These are phyloP conservation scores for Ophiostoma perfectum DNA, from an alignment of 2,329 filamentous ascomycete genomes.

Conservation along the genomic window DNA sequence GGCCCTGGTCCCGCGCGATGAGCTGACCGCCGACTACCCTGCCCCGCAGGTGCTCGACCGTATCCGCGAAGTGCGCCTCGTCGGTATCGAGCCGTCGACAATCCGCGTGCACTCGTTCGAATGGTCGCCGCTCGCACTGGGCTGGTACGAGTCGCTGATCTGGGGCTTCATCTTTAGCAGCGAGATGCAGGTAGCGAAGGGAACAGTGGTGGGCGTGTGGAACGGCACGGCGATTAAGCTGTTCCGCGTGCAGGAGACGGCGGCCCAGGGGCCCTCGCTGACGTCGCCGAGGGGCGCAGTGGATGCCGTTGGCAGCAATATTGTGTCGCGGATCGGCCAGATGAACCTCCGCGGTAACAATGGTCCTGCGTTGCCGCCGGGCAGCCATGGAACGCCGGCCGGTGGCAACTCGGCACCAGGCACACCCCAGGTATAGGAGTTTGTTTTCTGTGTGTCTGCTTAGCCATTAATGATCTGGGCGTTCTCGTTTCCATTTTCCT, in stretches of 20 bases:
- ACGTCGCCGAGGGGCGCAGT: slow-evolving; percentile 84
- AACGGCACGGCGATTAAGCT: slow-evolving; percentile 83
- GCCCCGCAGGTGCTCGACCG: slow-evolving; percentile 37
- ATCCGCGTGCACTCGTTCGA: slow-evolving; percentile 82
- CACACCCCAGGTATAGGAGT: not conserved
- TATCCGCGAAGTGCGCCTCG: slow-evolving; percentile 58
- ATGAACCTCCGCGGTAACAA: slow-evolving; percentile 60
- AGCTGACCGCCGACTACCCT: slow-evolving; percentile 34
- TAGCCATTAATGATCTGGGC: not conserved
- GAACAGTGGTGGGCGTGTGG: slow-evolving; percentile 88
- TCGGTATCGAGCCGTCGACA: slow-evolving; percentile 67
- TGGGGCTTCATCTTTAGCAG: slow-evolving; percentile 90
- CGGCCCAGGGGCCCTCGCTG: slow-evolving; percentile 71
- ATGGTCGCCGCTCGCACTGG: slow-evolving; percentile 83
- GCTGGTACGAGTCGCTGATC: slow-evolving; percentile 92
- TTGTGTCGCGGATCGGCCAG: slow-evolving; percentile 79
- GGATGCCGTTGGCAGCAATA: slow-evolving; percentile 84
- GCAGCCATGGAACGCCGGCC: not conserved
- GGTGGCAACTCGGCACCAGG: not conserved
- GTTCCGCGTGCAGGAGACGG: slow-evolving; percentile 84
- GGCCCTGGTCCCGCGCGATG: slow-evolving; percentile 50
- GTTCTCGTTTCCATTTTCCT: not conserved
- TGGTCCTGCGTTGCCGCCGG: not conserved
- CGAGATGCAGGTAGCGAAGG: slow-evolving; percentile 82
- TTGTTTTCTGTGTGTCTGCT: not conserved